phyloP scores from a whole-genome alignment of 257 asterid species.

The Gardenia jasminoides region DNA sequence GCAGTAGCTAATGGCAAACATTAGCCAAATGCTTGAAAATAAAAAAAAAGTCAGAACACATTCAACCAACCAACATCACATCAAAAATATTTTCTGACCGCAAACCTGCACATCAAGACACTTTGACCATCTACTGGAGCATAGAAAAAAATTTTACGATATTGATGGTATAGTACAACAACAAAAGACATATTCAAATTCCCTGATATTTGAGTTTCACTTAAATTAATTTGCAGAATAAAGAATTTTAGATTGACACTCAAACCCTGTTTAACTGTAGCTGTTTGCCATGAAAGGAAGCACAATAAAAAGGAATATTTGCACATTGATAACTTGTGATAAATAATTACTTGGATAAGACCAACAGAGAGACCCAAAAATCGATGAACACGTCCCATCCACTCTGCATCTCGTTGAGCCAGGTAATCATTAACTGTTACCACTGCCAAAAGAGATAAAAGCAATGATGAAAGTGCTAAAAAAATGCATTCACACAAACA shows the following conservation, averaged over 20 bases:
- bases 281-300: neutral
- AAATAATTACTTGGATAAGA: slow-evolving; percentile 78
- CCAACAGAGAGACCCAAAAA: slow-evolving; percentile 97
- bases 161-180: too few species aligned
- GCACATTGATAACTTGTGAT: neutral
- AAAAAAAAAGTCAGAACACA: too few species aligned
- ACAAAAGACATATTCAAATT: too few species aligned
- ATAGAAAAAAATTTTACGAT: too few species aligned
- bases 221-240: too few species aligned
- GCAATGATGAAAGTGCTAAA: slow-evolving; percentile 17
- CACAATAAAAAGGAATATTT: neutral
- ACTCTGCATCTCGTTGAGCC: slow-evolving; percentile 98
- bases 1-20: neutral
- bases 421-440: slow-evolving; percentile 97
- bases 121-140: neutral
- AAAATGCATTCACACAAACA: neutral
- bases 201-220: neutral
- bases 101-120: neutral
- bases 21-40: neutral
- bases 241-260: neutral
- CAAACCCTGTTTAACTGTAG: neutral
- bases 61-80: neutral
- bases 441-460: slow-evolving; percentile 50
- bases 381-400: slow-evolving; percentile 99
- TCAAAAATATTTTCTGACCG: too few species aligned